A percentile compares a stretch with the other conserved stretches of the same genome.
phyloP scores from a whole-genome alignment of 139 green algal species.

The Volvox reticuliferus region DNA sequence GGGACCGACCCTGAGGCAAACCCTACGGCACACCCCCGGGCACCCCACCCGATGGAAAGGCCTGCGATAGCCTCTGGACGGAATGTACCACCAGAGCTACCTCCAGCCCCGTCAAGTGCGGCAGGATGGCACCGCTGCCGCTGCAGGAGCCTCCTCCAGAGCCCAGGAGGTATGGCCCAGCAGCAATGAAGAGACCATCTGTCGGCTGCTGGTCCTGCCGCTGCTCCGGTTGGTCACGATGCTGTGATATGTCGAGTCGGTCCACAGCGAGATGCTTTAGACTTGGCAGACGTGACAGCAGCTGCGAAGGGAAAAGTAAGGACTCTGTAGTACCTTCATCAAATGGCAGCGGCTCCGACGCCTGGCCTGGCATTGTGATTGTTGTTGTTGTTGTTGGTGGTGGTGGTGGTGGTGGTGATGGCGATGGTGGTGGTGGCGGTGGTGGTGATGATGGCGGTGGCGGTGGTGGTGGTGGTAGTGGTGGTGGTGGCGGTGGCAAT shows the following conservation, averaged over 20 bases:
- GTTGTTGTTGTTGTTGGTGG: too few species aligned
- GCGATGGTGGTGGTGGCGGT: too few species aligned
- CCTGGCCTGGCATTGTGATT: too few species aligned
- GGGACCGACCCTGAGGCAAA: too few species aligned
- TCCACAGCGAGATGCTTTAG: constrained; percentile 18
- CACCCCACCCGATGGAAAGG: constrained; percentile 6
- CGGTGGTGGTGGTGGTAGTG: too few species aligned
- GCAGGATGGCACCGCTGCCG: constrained; percentile 2
- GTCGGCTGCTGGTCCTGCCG: background rate
- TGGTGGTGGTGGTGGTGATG: too few species aligned
- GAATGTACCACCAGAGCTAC: constrained; percentile 23
- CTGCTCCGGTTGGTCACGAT: background rate
- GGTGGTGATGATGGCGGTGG: too few species aligned
- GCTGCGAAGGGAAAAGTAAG: background rate
- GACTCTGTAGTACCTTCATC: too few species aligned
- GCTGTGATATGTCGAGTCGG: constrained; percentile 6
- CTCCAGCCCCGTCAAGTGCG: background rate
- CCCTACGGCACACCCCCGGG: background rate
- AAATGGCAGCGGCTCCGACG: too few species aligned
- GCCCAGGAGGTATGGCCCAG: background rate
- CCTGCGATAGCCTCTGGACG: constrained; percentile 8
- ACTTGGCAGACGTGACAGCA: constrained; percentile 1
- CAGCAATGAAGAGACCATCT: background rate
- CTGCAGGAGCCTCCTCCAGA: background rate
- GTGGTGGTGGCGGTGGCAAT: too few species aligned